Percentiles rank a stretch among this genome's conserved stretches.
Evolutionary conservation across 768 basidiomycete genomes (phyloP).

Genomic region (Termitomyces titanicus): DNA sequence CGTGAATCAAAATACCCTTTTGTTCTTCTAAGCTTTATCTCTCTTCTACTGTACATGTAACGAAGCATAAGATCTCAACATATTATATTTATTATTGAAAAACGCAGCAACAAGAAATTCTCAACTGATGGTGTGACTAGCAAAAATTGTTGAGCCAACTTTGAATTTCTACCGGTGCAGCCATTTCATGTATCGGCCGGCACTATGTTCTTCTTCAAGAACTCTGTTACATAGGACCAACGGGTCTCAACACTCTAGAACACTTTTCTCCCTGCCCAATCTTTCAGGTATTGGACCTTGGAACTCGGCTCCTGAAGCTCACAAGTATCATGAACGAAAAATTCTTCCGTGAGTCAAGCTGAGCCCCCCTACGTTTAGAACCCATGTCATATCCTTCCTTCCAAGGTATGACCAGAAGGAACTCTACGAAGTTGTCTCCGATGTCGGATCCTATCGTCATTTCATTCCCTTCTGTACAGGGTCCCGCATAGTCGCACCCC

Average conservation of each 20-base stretch:
- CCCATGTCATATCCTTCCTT: conserved; percentile 5
- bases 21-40: too few relatives aligned
- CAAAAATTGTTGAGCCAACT: too few relatives aligned
- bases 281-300: conserved; percentile 43
- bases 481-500: conserved; percentile 56
- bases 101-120: too few relatives aligned
- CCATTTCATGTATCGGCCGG: conserved; percentile 10
- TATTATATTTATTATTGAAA: too few relatives aligned
- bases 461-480: conserved; percentile 89
- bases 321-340: conserved; percentile 79
- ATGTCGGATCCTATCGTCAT: conserved; percentile 79
- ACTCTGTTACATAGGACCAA: not conserved
- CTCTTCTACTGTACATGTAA: too few relatives aligned
- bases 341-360: conserved; percentile 74
- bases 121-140: too few relatives aligned
- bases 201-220: conserved; percentile 7
- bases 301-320: conserved; percentile 34
- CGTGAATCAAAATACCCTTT: too few relatives aligned
- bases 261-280: conserved; percentile 50
- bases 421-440: conserved; percentile 82
- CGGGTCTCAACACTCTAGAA: conserved; percentile 16
- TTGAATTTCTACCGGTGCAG: not conserved
- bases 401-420: conserved; percentile 72
- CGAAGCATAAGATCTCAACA: too few relatives aligned
- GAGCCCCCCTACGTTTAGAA: not conserved